Percentiles rank a stretch among this genome's conserved stretches.
These are phyloP conservation scores for Fusarium mundagurra DNA, from an alignment of 2,329 filamentous ascomycete genomes.

Conservation along the genomic window DNA sequence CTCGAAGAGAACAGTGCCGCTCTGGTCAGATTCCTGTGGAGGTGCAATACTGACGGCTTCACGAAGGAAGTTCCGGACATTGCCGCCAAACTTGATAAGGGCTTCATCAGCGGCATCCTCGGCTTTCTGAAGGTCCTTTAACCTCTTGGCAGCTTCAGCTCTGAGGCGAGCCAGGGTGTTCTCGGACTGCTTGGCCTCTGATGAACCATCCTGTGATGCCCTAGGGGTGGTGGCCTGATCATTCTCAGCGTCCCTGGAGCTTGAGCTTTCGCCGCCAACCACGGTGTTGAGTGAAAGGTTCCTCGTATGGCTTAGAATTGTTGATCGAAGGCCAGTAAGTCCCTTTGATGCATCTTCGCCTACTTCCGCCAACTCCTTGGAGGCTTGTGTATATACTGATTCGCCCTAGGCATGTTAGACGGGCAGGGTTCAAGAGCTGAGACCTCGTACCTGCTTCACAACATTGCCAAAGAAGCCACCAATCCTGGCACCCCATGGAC, in stretches of 20 bases:
- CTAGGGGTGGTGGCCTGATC: constrained; percentile 62
- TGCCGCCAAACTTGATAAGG: constrained; percentile 88
- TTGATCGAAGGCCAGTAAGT: constrained; percentile 74
- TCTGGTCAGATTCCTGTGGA: constrained; percentile 65
- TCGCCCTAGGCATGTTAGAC: constrained; percentile 68
- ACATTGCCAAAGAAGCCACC: constrained; percentile 91
- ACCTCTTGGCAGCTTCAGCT: constrained; percentile 79
- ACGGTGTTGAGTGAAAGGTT: constrained; percentile 72
- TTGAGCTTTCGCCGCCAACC: constrained; percentile 43
- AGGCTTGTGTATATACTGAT: constrained; percentile 82
- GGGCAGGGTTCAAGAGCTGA: neutral
- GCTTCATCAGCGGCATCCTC: constrained; percentile 98
- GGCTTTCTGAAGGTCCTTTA: constrained; percentile 89
- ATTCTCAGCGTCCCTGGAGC: constrained; percentile 47
- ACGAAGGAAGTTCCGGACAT: constrained; percentile 86
- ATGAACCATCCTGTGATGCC: constrained; percentile 50
- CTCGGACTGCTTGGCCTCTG: constrained; percentile 60
- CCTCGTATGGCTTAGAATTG: constrained; percentile 77
- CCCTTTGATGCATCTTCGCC: constrained; percentile 85
- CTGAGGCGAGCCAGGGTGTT: constrained; percentile 81
- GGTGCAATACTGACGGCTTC: constrained; percentile 91
- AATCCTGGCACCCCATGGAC: constrained; percentile 88
- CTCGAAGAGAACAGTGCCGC: constrained; percentile 83
- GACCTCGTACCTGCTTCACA: constrained; percentile 80
- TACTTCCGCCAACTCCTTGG: constrained; percentile 83